A percentile compares a stretch with the other conserved stretches of the same genome.
phyloP scores from a whole-genome alignment of 1,284 basidiomycete species.

The Agroathelia rolfsii region DNA sequence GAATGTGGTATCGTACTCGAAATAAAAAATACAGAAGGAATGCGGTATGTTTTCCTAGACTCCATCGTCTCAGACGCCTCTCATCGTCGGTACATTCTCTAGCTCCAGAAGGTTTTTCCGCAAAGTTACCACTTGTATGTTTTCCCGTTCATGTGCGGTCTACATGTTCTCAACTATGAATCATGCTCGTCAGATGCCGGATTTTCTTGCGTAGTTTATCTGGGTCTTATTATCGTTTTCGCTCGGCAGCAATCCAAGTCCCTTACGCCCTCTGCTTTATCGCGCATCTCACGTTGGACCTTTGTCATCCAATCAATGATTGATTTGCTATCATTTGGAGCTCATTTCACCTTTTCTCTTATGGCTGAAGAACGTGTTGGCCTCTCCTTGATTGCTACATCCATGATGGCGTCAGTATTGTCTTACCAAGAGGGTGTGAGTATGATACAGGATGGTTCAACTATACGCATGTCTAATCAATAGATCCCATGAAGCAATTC shows the following conservation, averaged over 20 bases:
- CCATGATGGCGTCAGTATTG: slow-evolving; percentile 65
- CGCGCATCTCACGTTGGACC: slow-evolving; percentile 72
- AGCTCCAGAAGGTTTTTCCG: slow-evolving; percentile 63
- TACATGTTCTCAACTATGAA: slow-evolving; percentile 8
- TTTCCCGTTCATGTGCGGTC: background rate
- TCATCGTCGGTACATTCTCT: slow-evolving; percentile 7
- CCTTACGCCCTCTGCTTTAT: slow-evolving; percentile 70
- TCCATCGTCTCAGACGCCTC: slow-evolving; percentile 3
- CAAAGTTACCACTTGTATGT: slow-evolving; percentile 73
- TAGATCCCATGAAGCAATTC: slow-evolving; percentile 55
- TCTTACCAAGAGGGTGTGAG: slow-evolving; percentile 68
- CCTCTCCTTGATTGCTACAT: slow-evolving; percentile 70
- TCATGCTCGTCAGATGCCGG: slow-evolving; percentile 51
- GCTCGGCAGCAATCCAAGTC: slow-evolving; percentile 66
- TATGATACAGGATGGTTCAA: slow-evolving; percentile 10
- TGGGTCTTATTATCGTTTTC: slow-evolving; percentile 56
- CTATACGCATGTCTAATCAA: background rate
- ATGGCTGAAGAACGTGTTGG: slow-evolving; percentile 72
- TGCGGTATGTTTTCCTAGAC: slow-evolving; percentile 39
- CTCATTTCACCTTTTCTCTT: slow-evolving; percentile 78
- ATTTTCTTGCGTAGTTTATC: slow-evolving; percentile 54
- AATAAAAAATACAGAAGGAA: slow-evolving; percentile 53
- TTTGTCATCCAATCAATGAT: slow-evolving; percentile 70
- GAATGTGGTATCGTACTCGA: slow-evolving; percentile 71
- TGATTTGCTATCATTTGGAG: slow-evolving; percentile 76